Evolutionary conservation across 2,329 filamentous ascomycete species (phyloP), one percentile per base, ranked within the genome.

Genomic region (Furcasterigmium sp.): DNA sequence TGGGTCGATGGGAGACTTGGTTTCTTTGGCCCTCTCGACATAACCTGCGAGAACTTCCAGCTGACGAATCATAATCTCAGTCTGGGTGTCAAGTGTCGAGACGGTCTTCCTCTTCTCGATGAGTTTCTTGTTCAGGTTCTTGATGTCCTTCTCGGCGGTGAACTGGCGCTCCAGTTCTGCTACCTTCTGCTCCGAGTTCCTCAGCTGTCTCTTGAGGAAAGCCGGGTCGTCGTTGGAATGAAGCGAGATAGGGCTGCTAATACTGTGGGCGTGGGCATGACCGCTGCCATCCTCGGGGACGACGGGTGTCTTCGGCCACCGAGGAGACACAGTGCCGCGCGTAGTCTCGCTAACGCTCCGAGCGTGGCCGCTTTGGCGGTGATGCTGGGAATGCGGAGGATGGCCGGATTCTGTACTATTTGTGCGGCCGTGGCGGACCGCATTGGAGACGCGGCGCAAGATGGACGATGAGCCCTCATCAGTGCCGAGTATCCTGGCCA

Each of bases 51-150:
- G 78, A 29, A 91, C 85, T 58, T 95, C 89, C 15, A 97, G 73
- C 62, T 97, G 90, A 32, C 87, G 85, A 56, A 97, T 87, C 67
- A 95, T 91, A 62, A 97, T 91, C 65, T 97, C 91, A 40, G 90
- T 89, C 64, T 96, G 89, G 1, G 91, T 91, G 60, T 97, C 91
- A 41, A 97, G 73, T 15, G 94, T 87, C 7, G 91, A 91, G 61
- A 98, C 93, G 0, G 93, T 97, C 56, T 94, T 95, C 46, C 93
- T 79, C 70, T 97, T 97, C 64, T 97, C 91, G 28, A 87, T 76
- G 19, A 97, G 71, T 59, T 91, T 91, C 54, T 85, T 90, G 63
- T 94, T 94, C 23, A 94, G 81, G 54, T 83, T 85, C 64, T 85
- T 85, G 19, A 83, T 62, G 45, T 81, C 78, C 52, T 80, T 80